Evolutionary conservation across 257 asterid species (phyloP), one percentile per base, ranked within the genome.

Genomic region (Asclepias syriaca): DNA sequence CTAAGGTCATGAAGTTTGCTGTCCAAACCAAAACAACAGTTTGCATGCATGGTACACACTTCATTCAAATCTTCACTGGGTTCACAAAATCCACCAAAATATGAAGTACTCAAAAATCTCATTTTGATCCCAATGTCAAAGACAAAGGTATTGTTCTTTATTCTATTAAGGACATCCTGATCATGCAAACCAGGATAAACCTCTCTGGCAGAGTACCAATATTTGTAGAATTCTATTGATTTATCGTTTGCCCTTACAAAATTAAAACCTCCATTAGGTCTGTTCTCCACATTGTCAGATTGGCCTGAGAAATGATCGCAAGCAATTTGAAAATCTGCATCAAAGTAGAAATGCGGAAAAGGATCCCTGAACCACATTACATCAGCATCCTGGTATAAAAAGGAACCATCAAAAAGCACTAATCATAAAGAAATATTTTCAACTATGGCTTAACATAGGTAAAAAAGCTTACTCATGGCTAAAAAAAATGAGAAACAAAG

Each of bases 21-120:
- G 27, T 73, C 66, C 77, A 88, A 78, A 14, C 96, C 96, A 21
- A 84, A 79, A 68, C 96, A 90, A 81, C 95, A 90, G 79, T 90
- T 89, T 60, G 96, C 95, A 69, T 87, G 95, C 95, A 90, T 88
- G 1, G 95, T 90, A 71, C 96, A 87, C 43, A 88, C 95, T 43
- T 56, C 79, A 75, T 83, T 79, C 34, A 88, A 80, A 80, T 90
- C 86, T 77, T 76, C 69, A 77, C 95, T 88, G n/a, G 92, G 92
- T 80, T 90, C 92, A 79, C 96, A 90, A 80, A 90, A 90, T 27
- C 95, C 95, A 45, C 96, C 95, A 11, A 86, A 90, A 72, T 75
- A 78, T 22, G 81, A 65, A 69, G 96, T 88, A 73, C 80, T 88
- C 83, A 90, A 86, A 73, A 90, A 90, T 79, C 81, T 78, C 81